Evolutionary conservation across 768 basidiomycete species (phyloP), one percentile per base, ranked within the genome.

Genomic region (Nidularia sp.): DNA sequence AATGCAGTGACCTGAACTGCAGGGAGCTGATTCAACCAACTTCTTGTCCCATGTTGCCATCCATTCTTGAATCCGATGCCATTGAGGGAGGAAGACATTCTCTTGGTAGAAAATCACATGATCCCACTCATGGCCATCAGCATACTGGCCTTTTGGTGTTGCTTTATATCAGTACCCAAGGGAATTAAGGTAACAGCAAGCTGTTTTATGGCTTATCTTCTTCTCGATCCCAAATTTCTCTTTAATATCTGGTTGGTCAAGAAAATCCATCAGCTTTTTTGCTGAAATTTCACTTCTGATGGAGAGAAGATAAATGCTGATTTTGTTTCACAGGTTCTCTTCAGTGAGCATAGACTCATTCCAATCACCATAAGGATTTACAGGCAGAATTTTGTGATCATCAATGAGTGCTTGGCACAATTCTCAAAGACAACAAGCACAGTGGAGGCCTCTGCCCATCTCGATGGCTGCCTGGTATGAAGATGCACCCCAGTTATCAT

Each of bases 91-190:
- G 54, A 68, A 74, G 0, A 41, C 35, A 0, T 60, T 43, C 6
- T 70, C 52, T 0, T 59, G 57, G 36, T 73, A 69, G 2, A 51
- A 41, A 1, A 72, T 68, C 0, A 76, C 68, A 58, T 72, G 70
- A 0, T 52, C 52, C 0, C 65, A 53, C 49, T 75, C 66, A 52
- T 75, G 66, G 0, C 72, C 55, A 55, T 63, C 58, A 35, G 53
- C 53, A 45, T 62, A 67, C 31, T 61, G 57, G 3, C 63, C 60
- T 22, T 59, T 59, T 33, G 15, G 44, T 3, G 53, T 13, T n/a
- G 6, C 0, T 18, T n/a, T 33, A 45, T 53, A 63, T 2, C 52
- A 39, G 43, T 61, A 69, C 10, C 53, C 60, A 29, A 64, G 45
- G 4, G 8, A 41, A 1, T 60, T 34, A 8, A 70, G 56, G 46